Base-by-base conservation (phyloP, 306 rosid genomes). In the Trifolium pratense region DNA sequence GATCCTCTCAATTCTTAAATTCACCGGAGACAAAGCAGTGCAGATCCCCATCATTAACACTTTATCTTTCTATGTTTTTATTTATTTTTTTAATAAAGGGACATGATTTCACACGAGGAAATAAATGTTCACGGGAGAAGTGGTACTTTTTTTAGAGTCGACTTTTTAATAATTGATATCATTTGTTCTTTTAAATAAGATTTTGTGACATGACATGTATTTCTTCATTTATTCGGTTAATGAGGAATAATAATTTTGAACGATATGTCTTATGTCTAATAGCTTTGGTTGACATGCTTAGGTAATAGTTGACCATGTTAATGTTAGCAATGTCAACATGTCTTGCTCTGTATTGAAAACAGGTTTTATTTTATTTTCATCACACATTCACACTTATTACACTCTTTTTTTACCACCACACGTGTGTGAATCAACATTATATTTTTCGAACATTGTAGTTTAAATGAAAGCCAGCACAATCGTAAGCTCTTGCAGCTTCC, bases 401-500 rank as follows among this genome's bases (percentile, higher is more conserved):
- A 21, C 62, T 34, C 7, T 34, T 34, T 5, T 32, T 34, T 34
- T 5, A 6, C 36, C 25, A 26, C 31, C 31, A 26, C 34, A 56
- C 32, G 21, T 56, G 61, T 11, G 26, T 46, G 60, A 48, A 1
- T 23, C 37, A 17, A 70, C n/a, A 70, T 37, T 21, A 53, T 37
- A 70, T 55, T 37, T 14, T 23, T 37, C 16, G 21, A 55, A 34
- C 25, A 13, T 34, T 34, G 37, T 5, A 34, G 37, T 55, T 16
- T 18, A 17, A 9, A 49, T 39, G 18, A 49, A n/a, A n/a, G 21
- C 32, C 17, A n/a, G n/a, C n/a, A n/a, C n/a, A n/a, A 66, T 89
- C 96, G 43, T 89, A 87, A 53, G 97, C 92, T 68, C 96, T 80
- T 3, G 92, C 92, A 7, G 90, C 94, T 56, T 87, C 94, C 65